These are phyloP conservation scores for Ophiognomonia clavigignenti-juglandacearum DNA, from an alignment of 2,329 filamentous ascomycete genomes.

Conservation along the genomic window DNA sequence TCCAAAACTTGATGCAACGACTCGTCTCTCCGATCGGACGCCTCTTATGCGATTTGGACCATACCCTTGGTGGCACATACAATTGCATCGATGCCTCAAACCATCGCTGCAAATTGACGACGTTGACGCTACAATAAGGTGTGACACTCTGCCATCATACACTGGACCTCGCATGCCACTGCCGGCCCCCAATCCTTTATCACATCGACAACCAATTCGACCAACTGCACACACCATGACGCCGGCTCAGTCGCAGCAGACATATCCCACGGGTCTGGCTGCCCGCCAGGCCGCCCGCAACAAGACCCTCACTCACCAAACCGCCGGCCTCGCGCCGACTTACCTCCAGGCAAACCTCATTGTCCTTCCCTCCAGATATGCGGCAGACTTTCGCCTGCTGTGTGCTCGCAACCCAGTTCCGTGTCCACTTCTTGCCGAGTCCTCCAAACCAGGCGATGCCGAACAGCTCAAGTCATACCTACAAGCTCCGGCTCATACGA, in stretches of 20 bases:
- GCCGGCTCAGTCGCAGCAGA: background rate
- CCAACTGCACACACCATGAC: background rate
- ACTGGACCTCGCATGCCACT: no score
- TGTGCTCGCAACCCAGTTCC: constrained; percentile 59
- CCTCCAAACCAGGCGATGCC: constrained; percentile 35
- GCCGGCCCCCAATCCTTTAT: no score
- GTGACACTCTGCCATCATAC: no score
- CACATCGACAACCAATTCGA: no score
- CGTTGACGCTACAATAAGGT: no score
- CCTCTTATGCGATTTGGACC: background rate
- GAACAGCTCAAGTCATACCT: constrained; percentile 26
- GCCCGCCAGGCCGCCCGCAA: constrained; percentile 39
- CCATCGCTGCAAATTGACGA: no score
- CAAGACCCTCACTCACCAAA: constrained; percentile 36
- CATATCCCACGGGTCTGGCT: constrained; percentile 28
- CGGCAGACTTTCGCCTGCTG: constrained; percentile 52
- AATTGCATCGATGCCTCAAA: no score
- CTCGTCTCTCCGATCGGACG: background rate
- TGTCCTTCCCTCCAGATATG: constrained; percentile 51
- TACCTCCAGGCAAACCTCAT: constrained; percentile 60
- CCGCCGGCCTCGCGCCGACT: constrained; percentile 49
- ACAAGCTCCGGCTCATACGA: constrained; percentile 16
- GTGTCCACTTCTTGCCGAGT: constrained; percentile 55
- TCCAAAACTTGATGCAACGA: background rate
- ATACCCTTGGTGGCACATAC: background rate